Conservation (phyloP, 2,329 filamentous ascomycete species). For the Clarireedia paspali region DNA sequence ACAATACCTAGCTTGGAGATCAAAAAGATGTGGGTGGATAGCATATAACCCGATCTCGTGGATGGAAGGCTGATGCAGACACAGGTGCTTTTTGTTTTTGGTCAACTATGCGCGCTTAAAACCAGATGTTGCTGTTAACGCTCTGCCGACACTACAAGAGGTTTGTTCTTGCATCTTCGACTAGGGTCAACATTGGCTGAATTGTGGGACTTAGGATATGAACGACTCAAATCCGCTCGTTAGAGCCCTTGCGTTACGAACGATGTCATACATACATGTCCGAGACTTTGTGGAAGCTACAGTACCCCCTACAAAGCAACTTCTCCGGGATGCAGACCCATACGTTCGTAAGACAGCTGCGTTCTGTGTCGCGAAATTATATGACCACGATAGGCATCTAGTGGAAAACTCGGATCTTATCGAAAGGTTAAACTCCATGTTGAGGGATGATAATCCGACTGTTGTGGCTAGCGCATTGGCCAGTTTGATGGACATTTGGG, state of each 20-base stretch:
- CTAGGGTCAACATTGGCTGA: not conserved
- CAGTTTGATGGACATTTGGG: conserved; percentile 94
- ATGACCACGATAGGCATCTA: conserved; percentile 87
- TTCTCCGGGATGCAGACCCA: conserved; percentile 80
- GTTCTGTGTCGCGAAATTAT: conserved; percentile 93
- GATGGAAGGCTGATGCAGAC: conserved; percentile 11
- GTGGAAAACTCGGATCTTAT: conserved; percentile 91
- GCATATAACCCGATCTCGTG: not conserved
- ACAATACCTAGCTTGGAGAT: conserved; percentile 89
- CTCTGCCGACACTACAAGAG: conserved; percentile 77
- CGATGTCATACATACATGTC: conserved; percentile 96
- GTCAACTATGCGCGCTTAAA: conserved; percentile 96
- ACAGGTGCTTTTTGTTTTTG: conserved; percentile 92
- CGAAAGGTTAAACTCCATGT: conserved; percentile 78
- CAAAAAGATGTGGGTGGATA: conserved; percentile 83
- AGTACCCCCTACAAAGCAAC: conserved; percentile 71
- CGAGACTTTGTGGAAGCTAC: conserved; percentile 91
- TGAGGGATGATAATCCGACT: conserved; percentile 94
- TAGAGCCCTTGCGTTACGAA: conserved; percentile 82
- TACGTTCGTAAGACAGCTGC: conserved; percentile 97
- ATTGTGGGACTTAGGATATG: conserved; percentile 61
- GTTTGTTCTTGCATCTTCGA: conserved; percentile 38
- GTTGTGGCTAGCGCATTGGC: conserved; percentile 93
- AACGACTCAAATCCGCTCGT: conserved; percentile 88
- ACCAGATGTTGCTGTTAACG: conserved; percentile 88